A percentile compares a stretch with the other conserved stretches of the same genome.
Evolutionary conservation across 176 grass and related monocot genomes (phyloP).

Genomic region (Oryza glumipatula): DNA sequence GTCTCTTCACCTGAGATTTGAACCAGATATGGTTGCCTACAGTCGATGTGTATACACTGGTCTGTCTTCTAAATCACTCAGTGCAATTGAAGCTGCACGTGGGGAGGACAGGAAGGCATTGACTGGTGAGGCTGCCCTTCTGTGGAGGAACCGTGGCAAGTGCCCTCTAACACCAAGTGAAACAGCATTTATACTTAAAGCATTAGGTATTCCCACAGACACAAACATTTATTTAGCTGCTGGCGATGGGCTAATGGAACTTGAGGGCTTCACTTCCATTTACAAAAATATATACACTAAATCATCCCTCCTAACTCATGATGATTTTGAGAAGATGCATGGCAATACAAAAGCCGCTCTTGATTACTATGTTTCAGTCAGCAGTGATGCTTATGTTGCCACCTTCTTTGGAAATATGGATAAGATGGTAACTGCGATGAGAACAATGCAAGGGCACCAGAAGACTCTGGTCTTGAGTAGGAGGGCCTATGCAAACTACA

Average conservation of each 20-base stretch:
- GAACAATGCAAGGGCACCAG: constrained; percentile 66
- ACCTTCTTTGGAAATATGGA: constrained; percentile 99
- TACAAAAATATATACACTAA: constrained; percentile 84
- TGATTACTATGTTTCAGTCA: constrained; percentile 96
- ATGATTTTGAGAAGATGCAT: constrained; percentile 92
- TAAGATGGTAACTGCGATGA: constrained; percentile 95
- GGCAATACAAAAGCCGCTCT: constrained; percentile 94
- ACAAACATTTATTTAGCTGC: constrained; percentile 87
- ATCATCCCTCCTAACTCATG: constrained; percentile 62
- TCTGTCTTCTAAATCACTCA: constrained; percentile 68
- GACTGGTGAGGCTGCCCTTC: constrained; percentile 62
- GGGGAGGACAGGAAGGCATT: constrained; percentile 67
- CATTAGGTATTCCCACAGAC: constrained; percentile 66
- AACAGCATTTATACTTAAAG: constrained; percentile 87
- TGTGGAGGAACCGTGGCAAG: constrained; percentile 88
- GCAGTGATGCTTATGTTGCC: constrained; percentile 75
- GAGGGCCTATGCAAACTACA: constrained; percentile 81
- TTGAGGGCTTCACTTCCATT: constrained; percentile 71
- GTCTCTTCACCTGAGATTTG: constrained; percentile 91
- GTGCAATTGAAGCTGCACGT: constrained; percentile 73
- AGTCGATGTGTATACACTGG: constrained; percentile 68
- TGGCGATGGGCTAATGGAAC: constrained; percentile 89
- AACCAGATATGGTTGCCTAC: constrained; percentile 96
- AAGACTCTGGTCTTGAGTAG: constrained; percentile 88
- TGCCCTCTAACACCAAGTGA: constrained; percentile 91